Percentiles rank a stretch among this genome's conserved stretches.
These are phyloP conservation scores for Thraustotheca clavata DNA, from an alignment of 352 stramenopile species.

Conservation along the genomic window DNA sequence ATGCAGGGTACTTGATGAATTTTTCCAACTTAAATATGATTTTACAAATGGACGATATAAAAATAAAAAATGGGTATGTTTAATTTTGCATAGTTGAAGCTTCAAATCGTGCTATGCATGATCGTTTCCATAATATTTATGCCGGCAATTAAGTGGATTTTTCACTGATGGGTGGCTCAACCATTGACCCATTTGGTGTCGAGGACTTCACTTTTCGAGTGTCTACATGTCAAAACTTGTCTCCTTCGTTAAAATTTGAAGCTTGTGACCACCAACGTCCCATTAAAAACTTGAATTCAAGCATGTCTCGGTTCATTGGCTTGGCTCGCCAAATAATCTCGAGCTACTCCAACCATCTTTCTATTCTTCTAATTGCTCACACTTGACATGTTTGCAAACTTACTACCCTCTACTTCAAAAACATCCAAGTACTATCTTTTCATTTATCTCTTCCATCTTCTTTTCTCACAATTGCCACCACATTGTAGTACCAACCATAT, in stretches of 20 bases:
- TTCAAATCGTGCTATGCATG: too few species aligned
- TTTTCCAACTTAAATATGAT: too few species aligned
- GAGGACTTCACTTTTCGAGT: conserved; percentile 1
- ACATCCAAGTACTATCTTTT: not conserved
- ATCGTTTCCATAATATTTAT: too few species aligned
- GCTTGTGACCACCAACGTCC: not conserved
- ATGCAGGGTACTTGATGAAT: too few species aligned
- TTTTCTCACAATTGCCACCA: not conserved
- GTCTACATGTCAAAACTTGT: not conserved
- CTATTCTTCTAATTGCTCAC: not conserved
- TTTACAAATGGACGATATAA: too few species aligned
- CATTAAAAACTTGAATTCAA: conserved; percentile 11
- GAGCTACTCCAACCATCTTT: not conserved
- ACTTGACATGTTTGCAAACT: not conserved
- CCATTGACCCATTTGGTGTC: not conserved
- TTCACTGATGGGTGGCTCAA: too few species aligned
- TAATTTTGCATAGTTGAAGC: too few species aligned
- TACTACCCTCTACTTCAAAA: not conserved
- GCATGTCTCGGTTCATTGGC: conserved; percentile 9
- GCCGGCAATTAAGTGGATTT: too few species aligned
- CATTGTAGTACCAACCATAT: not conserved
- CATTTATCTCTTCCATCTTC: not conserved
- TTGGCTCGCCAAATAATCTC: not conserved
- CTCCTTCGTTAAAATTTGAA: not conserved
- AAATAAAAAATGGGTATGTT: too few species aligned